Base-by-base conservation (phyloP, 495 filamentous ascomycete species). In the Penicillium steckii region DNA sequence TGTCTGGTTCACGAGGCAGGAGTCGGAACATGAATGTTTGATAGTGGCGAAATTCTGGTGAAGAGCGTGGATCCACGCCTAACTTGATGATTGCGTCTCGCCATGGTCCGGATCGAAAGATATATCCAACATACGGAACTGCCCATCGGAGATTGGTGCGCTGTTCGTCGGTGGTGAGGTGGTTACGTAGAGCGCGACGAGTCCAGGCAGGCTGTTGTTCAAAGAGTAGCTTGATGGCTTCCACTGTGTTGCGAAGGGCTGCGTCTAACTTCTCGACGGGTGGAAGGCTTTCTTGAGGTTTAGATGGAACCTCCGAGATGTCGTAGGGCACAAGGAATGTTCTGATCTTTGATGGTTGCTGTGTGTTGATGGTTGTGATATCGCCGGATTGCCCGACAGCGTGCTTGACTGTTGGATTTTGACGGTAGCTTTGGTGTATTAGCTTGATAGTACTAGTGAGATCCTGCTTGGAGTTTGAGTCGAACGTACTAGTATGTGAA, bases 81-180 rank as follows among this genome's bases (percentile, higher is more conserved):
- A 90, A 90, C 46, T 78, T 81, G 52, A 97, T 79, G 50, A 96
- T 80, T 12, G 88, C 84, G 65, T 97, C 91, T 43, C 89, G 81
- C 87, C 89, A 98, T 0, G 94, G 94, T 1, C 94, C 94, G 5
- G 85, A 86, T 42, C 83, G 83, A 77, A 96, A 96, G 70, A 88
- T 85, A 70, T 96, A 98, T 7, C 86, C 91, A 1, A 88, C 82
- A 57, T 95, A 90, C 51, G 85, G 85, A 26, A 87, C 68, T 41
- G 86, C 82, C 52, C 82, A 69, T 61, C 85, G 82, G 21, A 91
- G 73, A 9, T 80, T 61, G 55, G 81, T 78, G 24, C 78, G 74
- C 6, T 75, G 76, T 33, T 88, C 72, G 35, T 64, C 49, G 12
- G 59, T 63, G 38, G 56, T 55, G 35, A 85, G 57, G 17, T 77